Percentiles rank a stretch among this genome's conserved stretches.
Conservation (phyloP, 1,139 yeast genomes). For the Nakaseomyces delphensis region DNA sequence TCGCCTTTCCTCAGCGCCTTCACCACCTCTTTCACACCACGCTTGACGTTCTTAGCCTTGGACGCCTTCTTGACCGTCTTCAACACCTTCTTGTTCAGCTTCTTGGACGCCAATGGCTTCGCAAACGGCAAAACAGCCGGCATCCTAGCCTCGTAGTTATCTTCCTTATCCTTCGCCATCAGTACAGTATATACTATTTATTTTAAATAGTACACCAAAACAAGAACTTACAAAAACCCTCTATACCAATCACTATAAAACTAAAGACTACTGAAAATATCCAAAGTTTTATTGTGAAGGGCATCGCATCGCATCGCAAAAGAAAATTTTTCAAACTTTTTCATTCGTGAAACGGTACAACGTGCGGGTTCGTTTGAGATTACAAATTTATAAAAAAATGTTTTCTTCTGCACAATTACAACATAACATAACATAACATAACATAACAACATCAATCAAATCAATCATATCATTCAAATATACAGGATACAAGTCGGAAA, state of each 20-base stretch:
- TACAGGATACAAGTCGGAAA: background rate
- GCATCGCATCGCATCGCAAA: conserved; percentile 13
- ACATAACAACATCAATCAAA: too few relatives aligned
- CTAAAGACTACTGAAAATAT: too few relatives aligned
- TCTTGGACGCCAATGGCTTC: conserved; percentile 90
- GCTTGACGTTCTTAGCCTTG: conserved; percentile 93
- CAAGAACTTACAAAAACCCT: too few relatives aligned
- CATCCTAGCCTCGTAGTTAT: conserved; percentile 85
- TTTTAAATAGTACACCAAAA: background rate
- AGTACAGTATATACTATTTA: conserved; percentile 6
- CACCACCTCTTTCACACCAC: conserved; percentile 98
- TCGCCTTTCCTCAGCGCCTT: conserved; percentile 97
- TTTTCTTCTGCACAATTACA: too few relatives aligned
- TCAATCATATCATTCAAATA: background rate
- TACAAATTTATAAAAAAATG: too few relatives aligned
- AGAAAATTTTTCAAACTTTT: conserved; percentile 8
- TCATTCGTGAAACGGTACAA: too few relatives aligned
- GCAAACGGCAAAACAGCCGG: conserved; percentile 91
- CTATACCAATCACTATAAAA: too few relatives aligned
- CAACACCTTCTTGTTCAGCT: conserved; percentile 86
- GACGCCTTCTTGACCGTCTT: conserved; percentile 96
- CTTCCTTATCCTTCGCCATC: conserved; percentile 39
- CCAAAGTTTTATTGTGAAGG: too few relatives aligned
- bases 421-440: too few relatives aligned
- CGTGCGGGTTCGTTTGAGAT: too few relatives aligned